These are phyloP conservation scores for Nidula niveotomentosa DNA, from an alignment of 1,284 basidiomycete species.

Conservation along the genomic window DNA sequence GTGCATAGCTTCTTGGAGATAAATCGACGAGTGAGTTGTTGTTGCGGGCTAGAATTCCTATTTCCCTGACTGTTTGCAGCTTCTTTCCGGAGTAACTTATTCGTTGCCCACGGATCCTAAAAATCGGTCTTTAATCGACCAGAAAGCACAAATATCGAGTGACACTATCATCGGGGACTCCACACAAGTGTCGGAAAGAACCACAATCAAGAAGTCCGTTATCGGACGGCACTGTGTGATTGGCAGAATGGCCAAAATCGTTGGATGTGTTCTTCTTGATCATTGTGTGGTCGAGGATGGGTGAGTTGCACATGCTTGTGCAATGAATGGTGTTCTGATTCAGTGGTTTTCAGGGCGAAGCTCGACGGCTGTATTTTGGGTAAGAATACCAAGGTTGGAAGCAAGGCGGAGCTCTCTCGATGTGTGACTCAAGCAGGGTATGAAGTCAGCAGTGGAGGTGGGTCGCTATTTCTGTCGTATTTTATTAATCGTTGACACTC, in stretches of 20 bases:
- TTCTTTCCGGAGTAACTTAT: conserved; percentile 50
- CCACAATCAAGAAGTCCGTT: conserved; percentile 85
- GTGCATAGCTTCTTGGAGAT: conserved; percentile 81
- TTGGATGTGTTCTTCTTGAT: conserved; percentile 88
- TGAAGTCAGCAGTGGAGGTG: conserved; percentile 75
- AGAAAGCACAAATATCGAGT: conserved; percentile 81
- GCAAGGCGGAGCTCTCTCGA: conserved; percentile 76
- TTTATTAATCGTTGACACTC: neutral
- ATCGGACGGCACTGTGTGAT: conserved; percentile 90
- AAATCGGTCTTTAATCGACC: conserved; percentile 66
- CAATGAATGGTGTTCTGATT: conserved; percentile 1
- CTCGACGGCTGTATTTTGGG: conserved; percentile 90
- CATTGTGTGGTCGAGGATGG: conserved; percentile 88
- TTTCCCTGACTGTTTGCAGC: conserved; percentile 32
- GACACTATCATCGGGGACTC: conserved; percentile 86
- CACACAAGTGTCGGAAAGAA: conserved; percentile 81
- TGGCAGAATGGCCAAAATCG: conserved; percentile 84
- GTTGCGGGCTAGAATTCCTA: neutral
- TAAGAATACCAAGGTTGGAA: conserved; percentile 78
- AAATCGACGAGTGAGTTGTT: conserved; percentile 67
- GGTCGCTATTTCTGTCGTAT: conserved; percentile 17
- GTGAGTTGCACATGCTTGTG: conserved; percentile 38
- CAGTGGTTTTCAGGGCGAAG: conserved; percentile 61
- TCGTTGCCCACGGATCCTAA: conserved; percentile 58
- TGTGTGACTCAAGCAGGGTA: conserved; percentile 91